These are phyloP conservation scores for Suhomyces emberorum DNA, from an alignment of 805 yeast species.

Conservation along the genomic window DNA sequence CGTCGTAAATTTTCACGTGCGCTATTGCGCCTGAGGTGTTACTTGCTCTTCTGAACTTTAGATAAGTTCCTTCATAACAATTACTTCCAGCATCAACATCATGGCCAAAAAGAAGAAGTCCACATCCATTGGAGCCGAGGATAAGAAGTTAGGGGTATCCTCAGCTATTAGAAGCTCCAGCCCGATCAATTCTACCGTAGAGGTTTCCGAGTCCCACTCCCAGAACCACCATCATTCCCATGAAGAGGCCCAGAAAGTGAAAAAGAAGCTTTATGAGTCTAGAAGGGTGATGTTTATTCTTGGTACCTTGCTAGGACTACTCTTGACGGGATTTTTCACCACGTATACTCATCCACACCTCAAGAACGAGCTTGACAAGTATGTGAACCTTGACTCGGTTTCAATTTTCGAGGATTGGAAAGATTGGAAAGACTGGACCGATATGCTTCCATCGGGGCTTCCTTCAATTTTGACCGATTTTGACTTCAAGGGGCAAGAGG, in stretches of 20 bases:
- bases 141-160: too few species aligned
- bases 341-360: conserved; percentile 38
- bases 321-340: conserved; percentile 57
- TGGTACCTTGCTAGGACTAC: conserved; percentile 72
- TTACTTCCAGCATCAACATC: too few species aligned
- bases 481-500: conserved; percentile 28
- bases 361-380: conserved; percentile 47
- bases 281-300: conserved; percentile 59
- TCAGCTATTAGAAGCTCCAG: too few species aligned
- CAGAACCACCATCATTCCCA: neutral
- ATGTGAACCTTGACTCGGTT: conserved; percentile 53
- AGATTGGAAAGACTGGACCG: conserved; percentile 34
- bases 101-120: neutral
- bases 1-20: too few species aligned
- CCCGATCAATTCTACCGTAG: neutral
- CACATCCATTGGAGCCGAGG: too few species aligned
- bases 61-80: too few species aligned
- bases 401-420: conserved; percentile 48
- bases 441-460: conserved; percentile 63
- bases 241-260: conserved; percentile 2
- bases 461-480: conserved; percentile 57
- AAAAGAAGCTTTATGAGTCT: conserved; percentile 41
- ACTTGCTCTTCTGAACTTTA: too few species aligned
- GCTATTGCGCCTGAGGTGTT: too few species aligned
- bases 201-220: neutral